Conservation (phyloP, 495 filamentous ascomycete species). For the Podospora didyma region DNA sequence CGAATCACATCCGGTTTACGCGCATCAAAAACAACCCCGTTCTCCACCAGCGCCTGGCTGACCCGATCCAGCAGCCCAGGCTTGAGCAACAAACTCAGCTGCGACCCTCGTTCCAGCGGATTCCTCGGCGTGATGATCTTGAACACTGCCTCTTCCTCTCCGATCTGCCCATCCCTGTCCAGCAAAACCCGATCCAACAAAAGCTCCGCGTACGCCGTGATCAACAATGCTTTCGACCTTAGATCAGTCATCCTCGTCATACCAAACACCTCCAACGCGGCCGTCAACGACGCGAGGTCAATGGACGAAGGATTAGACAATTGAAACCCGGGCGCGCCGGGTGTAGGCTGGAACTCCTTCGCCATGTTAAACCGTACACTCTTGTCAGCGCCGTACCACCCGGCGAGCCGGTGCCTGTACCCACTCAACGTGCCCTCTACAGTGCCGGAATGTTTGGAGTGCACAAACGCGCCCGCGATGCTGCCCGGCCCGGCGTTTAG, state of each 20-base stretch:
- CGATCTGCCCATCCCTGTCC: neutral
- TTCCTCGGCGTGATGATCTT: slow-evolving; percentile 75
- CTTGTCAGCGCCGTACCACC: slow-evolving; percentile 85
- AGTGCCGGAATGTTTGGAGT: slow-evolving; percentile 54
- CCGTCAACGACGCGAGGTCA: slow-evolving; percentile 61
- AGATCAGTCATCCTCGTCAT: slow-evolving; percentile 62
- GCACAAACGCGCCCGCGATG: slow-evolving; percentile 81
- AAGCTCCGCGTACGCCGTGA: slow-evolving; percentile 77
- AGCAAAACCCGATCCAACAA: slow-evolving; percentile 46
- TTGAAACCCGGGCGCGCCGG: slow-evolving; percentile 62
- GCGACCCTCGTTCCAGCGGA: slow-evolving; percentile 71
- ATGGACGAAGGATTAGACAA: slow-evolving; percentile 61
- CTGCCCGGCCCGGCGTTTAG: slow-evolving; percentile 83
- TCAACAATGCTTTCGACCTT: slow-evolving; percentile 62
- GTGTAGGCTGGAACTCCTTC: slow-evolving; percentile 65
- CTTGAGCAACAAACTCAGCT: slow-evolving; percentile 69
- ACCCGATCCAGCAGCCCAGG: slow-evolving; percentile 64
- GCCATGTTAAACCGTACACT: slow-evolving; percentile 70
- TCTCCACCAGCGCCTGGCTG: slow-evolving; percentile 58
- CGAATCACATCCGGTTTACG: slow-evolving; percentile 82
- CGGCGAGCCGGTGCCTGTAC: slow-evolving; percentile 51
- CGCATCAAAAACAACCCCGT: slow-evolving; percentile 77
- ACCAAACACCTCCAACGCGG: slow-evolving; percentile 72
- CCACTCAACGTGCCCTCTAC: slow-evolving; percentile 23
- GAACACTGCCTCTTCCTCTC: slow-evolving; percentile 47